Evolutionary conservation across 495 filamentous ascomycete genomes (phyloP).

Genomic region (Friedmanniomyces simplex): DNA sequence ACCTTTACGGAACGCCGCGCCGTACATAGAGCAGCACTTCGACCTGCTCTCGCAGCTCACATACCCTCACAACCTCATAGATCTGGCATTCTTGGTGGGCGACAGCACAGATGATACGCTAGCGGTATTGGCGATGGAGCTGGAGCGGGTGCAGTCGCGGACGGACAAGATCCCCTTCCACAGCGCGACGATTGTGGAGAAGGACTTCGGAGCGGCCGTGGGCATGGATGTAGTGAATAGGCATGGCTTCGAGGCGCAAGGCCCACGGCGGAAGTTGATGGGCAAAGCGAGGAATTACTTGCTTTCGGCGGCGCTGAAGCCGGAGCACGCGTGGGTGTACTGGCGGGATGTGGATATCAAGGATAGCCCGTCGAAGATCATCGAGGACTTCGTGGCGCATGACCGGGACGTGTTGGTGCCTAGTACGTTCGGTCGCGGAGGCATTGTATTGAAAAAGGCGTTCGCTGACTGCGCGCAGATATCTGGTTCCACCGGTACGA

Average conservation of each 20-base stretch:
- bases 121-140: constrained; percentile 64
- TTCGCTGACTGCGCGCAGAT: constrained; percentile 42
- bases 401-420: constrained; percentile 89
- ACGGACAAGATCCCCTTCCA: constrained; percentile 70
- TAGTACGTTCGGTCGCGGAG: constrained; percentile 52
- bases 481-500: constrained; percentile 96
- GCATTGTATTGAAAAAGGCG: not conserved
- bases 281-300: constrained; percentile 87
- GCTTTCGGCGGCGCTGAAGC: constrained; percentile 70
- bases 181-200: constrained; percentile 72
- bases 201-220: constrained; percentile 68
- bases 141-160: constrained; percentile 78
- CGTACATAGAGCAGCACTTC: constrained; percentile 77
- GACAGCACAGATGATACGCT: constrained; percentile 86
- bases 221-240: constrained; percentile 69
- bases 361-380: constrained; percentile 74
- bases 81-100: constrained; percentile 87
- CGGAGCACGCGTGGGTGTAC: constrained; percentile 96
- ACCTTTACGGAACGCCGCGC: constrained; percentile 79
- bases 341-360: constrained; percentile 97
- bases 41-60: constrained; percentile 81
- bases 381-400: constrained; percentile 93
- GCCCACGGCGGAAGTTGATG: constrained; percentile 81
- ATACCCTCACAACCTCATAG: constrained; percentile 92
- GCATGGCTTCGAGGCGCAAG: constrained; percentile 81